phyloP scores from a whole-genome alignment of 768 basidiomycete species.

The Tricholoma hemisulphureum region DNA sequence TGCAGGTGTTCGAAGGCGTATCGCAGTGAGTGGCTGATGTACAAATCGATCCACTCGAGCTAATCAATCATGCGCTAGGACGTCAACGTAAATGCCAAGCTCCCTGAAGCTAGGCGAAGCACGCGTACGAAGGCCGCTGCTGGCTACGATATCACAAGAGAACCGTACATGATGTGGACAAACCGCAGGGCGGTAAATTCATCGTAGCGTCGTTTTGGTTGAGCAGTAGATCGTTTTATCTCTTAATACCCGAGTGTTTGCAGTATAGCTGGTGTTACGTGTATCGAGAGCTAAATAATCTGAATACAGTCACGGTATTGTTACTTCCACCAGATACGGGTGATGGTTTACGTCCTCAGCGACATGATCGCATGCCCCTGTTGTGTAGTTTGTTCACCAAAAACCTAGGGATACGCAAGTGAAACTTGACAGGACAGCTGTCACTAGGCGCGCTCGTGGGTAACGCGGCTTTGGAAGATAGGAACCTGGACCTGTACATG shows the following conservation, averaged over 20 bases:
- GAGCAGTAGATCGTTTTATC: slow-evolving; percentile 2
- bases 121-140: slow-evolving; percentile 60
- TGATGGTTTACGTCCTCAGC: too few species aligned
- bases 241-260: slow-evolving; percentile 12
- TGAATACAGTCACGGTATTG: not conserved
- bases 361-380: too few species aligned
- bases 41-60: not conserved
- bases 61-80: slow-evolving; percentile 47
- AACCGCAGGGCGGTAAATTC: slow-evolving; percentile 68
- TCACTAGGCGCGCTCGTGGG: too few species aligned
- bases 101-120: slow-evolving; percentile 80
- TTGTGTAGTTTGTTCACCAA: too few species aligned
- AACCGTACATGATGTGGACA: slow-evolving; percentile 87
- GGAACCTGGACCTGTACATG: too few species aligned
- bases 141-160: slow-evolving; percentile 64
- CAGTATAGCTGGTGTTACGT: not conserved
- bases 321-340: not conserved
- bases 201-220: slow-evolving; percentile 23
- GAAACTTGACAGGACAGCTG: too few species aligned
- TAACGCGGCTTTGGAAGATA: too few species aligned
- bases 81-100: slow-evolving; percentile 61
- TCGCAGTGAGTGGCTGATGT: slow-evolving; percentile 49
- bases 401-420: too few species aligned
- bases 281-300: not conserved
- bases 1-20: slow-evolving; percentile 74